A percentile compares a stretch with the other conserved stretches of the same genome.
Evolutionary conservation across 805 yeast species (phyloP).

Genomic region (Spathaspora girioi): DNA sequence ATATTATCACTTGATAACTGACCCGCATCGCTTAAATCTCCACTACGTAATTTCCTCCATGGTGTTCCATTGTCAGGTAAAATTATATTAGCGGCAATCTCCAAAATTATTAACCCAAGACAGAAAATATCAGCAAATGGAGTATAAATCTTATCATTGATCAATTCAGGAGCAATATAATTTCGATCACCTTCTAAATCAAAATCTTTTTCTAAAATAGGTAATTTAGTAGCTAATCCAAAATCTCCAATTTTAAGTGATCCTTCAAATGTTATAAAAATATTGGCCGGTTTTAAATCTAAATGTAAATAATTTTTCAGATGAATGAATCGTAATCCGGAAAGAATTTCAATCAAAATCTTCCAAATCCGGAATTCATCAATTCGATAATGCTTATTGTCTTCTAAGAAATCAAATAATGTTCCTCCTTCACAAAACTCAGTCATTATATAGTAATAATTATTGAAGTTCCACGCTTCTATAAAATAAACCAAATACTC

Average conservation of each 20-base stretch:
- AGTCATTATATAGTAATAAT: slow-evolving; percentile 83
- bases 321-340: slow-evolving; percentile 81
- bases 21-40: slow-evolving; percentile 95
- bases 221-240: slow-evolving; percentile 85
- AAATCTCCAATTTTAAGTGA: slow-evolving; percentile 92
- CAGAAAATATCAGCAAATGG: slow-evolving; percentile 94
- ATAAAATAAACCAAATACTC: slow-evolving; percentile 76
- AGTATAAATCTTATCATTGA: slow-evolving; percentile 76
- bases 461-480: slow-evolving; percentile 81
- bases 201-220: slow-evolving; percentile 59
- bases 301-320: slow-evolving; percentile 71
- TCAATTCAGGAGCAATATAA: slow-evolving; percentile 95
- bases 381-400: slow-evolving; percentile 67
- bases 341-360: slow-evolving; percentile 76
- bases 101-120: slow-evolving; percentile 89
- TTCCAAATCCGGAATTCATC: slow-evolving; percentile 99
- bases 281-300: slow-evolving; percentile 93
- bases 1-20: slow-evolving; percentile 55
- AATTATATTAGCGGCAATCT: slow-evolving; percentile 91
- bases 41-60: slow-evolving; percentile 94
- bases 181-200: slow-evolving; percentile 98
- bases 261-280: slow-evolving; percentile 93
- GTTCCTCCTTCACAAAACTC: slow-evolving; percentile 96
- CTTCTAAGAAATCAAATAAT: slow-evolving; percentile 72
- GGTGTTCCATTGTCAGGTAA: slow-evolving; percentile 94